Conservation (phyloP, 257 asterid species). For the Nicotiana noctiflora region DNA sequence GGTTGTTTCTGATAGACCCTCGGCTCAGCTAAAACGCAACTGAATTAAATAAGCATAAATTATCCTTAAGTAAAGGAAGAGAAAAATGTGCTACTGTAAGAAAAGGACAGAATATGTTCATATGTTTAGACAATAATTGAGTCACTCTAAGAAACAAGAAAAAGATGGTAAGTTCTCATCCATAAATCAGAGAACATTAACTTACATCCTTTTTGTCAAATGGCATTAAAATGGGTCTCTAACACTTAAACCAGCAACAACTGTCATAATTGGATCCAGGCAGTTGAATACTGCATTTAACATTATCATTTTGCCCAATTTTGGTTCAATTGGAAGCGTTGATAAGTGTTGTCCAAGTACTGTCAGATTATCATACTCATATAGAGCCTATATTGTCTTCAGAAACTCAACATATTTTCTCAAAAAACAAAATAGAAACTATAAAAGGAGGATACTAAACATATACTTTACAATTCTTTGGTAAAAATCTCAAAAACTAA, state of each 20-base stretch:
- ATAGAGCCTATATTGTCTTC: conserved; percentile 84
- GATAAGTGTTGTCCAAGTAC: conserved; percentile 73
- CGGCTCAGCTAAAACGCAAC: too few relatives aligned
- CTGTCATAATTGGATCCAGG: conserved; percentile 79
- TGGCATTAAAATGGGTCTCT: conserved; percentile 95
- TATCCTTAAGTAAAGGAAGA: background rate
- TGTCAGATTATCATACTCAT: conserved; percentile 75
- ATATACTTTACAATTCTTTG: too few relatives aligned
- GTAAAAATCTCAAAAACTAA: too few relatives aligned
- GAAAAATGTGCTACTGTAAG: background rate
- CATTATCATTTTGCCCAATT: conserved; percentile 93
- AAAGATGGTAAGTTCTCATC: conserved; percentile 3
- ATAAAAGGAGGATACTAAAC: too few relatives aligned
- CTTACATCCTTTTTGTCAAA: conserved; percentile 94
- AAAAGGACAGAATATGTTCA: background rate
- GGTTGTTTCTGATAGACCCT: too few relatives aligned
- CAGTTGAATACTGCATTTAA: conserved; percentile 70
- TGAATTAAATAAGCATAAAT: too few relatives aligned
- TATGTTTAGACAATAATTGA: background rate
- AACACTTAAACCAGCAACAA: conserved; percentile 83
- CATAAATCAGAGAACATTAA: conserved; percentile 9
- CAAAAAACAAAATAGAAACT: too few relatives aligned
- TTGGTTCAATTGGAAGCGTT: conserved; percentile 94
- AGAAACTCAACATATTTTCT: conserved; percentile 61
- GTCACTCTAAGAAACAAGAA: background rate